These are phyloP conservation scores for Calocera viscosa DNA, from an alignment of 768 basidiomycete genomes.

Conservation along the genomic window DNA sequence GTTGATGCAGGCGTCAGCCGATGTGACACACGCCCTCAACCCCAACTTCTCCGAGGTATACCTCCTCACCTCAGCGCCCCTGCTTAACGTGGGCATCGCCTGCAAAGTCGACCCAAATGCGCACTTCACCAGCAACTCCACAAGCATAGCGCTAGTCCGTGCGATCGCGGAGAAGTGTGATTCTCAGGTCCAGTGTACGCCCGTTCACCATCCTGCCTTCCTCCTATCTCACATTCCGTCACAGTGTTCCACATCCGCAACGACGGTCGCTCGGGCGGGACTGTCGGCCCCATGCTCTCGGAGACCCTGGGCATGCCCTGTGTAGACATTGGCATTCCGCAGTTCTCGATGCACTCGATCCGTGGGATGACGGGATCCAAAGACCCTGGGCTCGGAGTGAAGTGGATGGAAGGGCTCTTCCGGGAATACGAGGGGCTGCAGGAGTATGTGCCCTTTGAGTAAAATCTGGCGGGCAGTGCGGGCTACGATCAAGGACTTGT, in stretches of 20 bases:
- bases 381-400: not conserved
- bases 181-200: not conserved
- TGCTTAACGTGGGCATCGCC: not conserved
- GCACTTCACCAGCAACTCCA: not conserved
- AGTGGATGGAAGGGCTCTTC: constrained; percentile 5
- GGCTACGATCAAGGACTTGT: too few relatives aligned
- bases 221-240: too few relatives aligned
- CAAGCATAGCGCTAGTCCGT: not conserved
- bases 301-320: not conserved
- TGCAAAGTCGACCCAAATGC: constrained; percentile 4
- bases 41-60: not conserved
- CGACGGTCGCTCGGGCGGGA: not conserved
- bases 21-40: constrained; percentile 1
- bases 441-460: not conserved
- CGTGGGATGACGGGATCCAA: not conserved
- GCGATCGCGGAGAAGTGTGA: not conserved
- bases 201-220: not conserved
- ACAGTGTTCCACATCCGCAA: constrained; percentile 6
- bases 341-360: constrained; percentile 4
- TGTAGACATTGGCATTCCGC: not conserved
- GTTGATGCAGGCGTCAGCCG: not conserved
- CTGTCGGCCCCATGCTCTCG: not conserved
- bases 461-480: not conserved
- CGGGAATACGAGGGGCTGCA: not conserved
- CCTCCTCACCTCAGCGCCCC: not conserved